These are phyloP conservation scores for Gossypium turneri DNA, from an alignment of 345 rosid species.

Conservation along the genomic window DNA sequence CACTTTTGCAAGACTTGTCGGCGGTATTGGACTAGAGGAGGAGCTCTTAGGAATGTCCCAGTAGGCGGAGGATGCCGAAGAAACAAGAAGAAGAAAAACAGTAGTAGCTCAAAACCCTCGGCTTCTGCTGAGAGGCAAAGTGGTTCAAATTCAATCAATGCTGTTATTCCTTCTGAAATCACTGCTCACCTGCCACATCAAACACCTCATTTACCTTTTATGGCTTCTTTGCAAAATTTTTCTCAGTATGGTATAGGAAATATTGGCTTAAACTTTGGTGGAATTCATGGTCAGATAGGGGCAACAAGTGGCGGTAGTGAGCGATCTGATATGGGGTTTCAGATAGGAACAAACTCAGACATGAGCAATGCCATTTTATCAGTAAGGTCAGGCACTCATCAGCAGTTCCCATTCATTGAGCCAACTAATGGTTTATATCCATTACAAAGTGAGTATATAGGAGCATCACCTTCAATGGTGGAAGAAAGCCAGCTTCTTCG, in stretches of 20 bases:
- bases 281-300: conserved; percentile 31
- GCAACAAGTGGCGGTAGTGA: conserved; percentile 24
- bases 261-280: conserved; percentile 51
- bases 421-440: conserved; percentile 32
- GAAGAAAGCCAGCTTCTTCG: conserved; percentile 26
- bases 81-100: conserved; percentile 56
- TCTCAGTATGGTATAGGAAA: conserved; percentile 42
- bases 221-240: conserved; percentile 42
- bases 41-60: conserved; percentile 70
- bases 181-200: conserved; percentile 33
- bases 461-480: conserved; percentile 33
- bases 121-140: conserved; percentile 32
- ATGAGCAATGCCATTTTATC: conserved; percentile 27
- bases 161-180: conserved; percentile 32
- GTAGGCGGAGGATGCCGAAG: conserved; percentile 76
- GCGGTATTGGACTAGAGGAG: conserved; percentile 80
- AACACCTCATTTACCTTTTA: conserved; percentile 46
- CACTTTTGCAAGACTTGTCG: conserved; percentile 82
- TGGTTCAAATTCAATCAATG: conserved; percentile 30
- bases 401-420: conserved; percentile 51
- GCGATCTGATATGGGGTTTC: conserved; percentile 45
- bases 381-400: conserved; percentile 26
- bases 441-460: conserved; percentile 41
- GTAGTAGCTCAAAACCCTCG: conserved; percentile 31
- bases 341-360: conserved; percentile 34